A percentile compares a stretch with the other conserved stretches of the same genome.
phyloP scores from a whole-genome alignment of 2,329 filamentous ascomycete genomes.

The Nemania sp. region DNA sequence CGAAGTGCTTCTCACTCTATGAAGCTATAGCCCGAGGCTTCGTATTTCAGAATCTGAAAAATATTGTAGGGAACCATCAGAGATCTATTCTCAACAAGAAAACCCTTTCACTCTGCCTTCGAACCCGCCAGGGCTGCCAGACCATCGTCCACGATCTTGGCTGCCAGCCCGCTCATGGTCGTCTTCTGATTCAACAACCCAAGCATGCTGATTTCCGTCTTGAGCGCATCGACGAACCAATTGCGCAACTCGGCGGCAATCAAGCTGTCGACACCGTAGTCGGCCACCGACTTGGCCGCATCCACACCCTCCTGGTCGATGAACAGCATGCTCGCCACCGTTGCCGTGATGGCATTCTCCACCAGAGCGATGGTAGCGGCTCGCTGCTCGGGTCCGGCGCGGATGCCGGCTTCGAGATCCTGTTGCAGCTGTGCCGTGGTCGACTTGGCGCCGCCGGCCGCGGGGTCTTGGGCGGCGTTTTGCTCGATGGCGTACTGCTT shows the following conservation, averaged over 20 bases:
- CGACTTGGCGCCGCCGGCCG: background rate
- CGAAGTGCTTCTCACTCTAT: too few relatives aligned
- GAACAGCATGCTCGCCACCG: conserved; percentile 6
- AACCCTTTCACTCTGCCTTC: too few relatives aligned
- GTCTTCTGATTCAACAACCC: background rate
- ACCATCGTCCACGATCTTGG: conserved; percentile 1
- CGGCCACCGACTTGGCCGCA: background rate
- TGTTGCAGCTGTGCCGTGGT: background rate
- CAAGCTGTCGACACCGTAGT: conserved; percentile 18
- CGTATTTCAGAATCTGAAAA: too few relatives aligned
- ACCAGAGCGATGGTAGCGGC: background rate
- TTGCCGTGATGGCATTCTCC: background rate
- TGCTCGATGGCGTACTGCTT: background rate
- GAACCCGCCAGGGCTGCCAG: too few relatives aligned
- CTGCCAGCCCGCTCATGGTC: background rate
- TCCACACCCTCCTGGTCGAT: background rate
- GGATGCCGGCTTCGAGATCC: background rate
- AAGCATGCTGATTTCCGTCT: conserved; percentile 14
- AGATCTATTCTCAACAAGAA: too few relatives aligned
- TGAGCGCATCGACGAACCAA: conserved; percentile 12
- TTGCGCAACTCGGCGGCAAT: conserved; percentile 22
- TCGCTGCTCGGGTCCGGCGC: background rate
- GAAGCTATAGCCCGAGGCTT: too few relatives aligned
- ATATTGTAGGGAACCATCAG: too few relatives aligned
- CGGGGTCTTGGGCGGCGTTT: too few relatives aligned